These are phyloP conservation scores for Rhipidocladum racemiflorum DNA, from an alignment of 176 grass and related monocot genomes.

Conservation along the genomic window DNA sequence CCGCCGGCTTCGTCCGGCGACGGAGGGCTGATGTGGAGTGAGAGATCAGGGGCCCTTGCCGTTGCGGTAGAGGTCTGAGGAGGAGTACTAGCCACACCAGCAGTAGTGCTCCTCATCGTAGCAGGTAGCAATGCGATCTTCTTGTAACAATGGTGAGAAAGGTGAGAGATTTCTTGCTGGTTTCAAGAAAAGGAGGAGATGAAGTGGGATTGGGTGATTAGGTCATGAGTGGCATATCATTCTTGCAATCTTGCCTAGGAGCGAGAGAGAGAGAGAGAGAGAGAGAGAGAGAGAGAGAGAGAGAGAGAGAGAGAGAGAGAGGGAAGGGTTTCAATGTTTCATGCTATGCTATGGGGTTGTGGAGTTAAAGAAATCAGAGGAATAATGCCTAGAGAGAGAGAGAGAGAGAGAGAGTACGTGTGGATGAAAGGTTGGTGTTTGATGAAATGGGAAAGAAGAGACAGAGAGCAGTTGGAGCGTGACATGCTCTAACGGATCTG, in stretches of 20 bases:
- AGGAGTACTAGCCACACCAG: conserved; percentile 19
- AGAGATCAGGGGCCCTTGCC: conserved; percentile 63
- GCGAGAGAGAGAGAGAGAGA: not conserved
- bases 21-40: conserved; percentile 76
- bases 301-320: not conserved
- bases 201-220: conserved; percentile 49
- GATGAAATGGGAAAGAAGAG: conserved; percentile 27
- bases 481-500: conserved; percentile 43
- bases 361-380: conserved; percentile 20
- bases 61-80: not conserved
- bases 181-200: not conserved
- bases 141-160: not conserved
- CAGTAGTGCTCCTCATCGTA: conserved; percentile 36
- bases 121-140: not conserved
- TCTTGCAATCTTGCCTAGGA: no score
- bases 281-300: not conserved
- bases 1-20: conserved; percentile 2
- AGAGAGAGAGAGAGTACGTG: not conserved
- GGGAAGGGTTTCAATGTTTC: conserved; percentile 2
- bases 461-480: conserved; percentile 25
- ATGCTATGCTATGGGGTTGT: conserved; percentile 12
- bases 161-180: not conserved
- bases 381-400: conserved; percentile 35
- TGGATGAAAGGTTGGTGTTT: not conserved
- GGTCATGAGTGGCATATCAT: conserved; percentile 81